Base-by-base conservation (phyloP, 1,139 yeast species). In the Zygosaccharomyces pseudobailii region DNA sequence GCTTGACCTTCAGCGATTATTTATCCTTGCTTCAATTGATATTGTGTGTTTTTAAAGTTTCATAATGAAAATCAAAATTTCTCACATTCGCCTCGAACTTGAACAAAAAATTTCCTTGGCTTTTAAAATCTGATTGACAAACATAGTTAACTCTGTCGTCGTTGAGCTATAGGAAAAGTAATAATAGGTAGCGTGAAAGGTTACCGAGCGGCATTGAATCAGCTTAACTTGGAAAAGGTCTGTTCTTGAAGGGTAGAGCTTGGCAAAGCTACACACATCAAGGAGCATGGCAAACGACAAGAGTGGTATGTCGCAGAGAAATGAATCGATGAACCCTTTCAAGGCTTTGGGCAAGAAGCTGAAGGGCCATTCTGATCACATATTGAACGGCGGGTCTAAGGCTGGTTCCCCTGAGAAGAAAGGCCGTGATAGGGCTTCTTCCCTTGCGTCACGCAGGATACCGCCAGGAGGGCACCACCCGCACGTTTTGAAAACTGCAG, bases 1-100 rank as follows among this genome's bases (percentile, higher is more conserved):
- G 84, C 90, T 10, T 40, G 30, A 35, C 32, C 52, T 4, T 10
- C 9, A 2, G 17, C 17, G 17, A 13, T 5, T 13, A 13, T 5
- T 24, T 7, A n/a, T 7, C 30, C 13, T n/a, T 30, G 24, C 8
- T 13, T 10, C 7, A 19, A 28, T 19, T 25, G 28, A 5, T 38
- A 13, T 5, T 31, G 5, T 7, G 20, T 8, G 24, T 17, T 24
- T 22, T 21, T 17, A 34, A 1, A n/a, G 10, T 6, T n/a, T 31
- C 21, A 31, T n/a, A 28, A 36, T 23, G 21, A n/a, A 24, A 24
- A 25, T 13, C 28, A 25, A 36, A 24, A 25, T 30, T 30, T 30
- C 33, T 30, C 33, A 19, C 17, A 10, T n/a, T n/a, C 13, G 13
- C 3, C 19, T n/a, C 6, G 10, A n/a, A 30, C 10, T 19, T 19